Evolutionary conservation across 129 eudicot genomes (phyloP), one percentile per base, ranked within the genome.

Genomic region (Lactuca sativa): DNA sequence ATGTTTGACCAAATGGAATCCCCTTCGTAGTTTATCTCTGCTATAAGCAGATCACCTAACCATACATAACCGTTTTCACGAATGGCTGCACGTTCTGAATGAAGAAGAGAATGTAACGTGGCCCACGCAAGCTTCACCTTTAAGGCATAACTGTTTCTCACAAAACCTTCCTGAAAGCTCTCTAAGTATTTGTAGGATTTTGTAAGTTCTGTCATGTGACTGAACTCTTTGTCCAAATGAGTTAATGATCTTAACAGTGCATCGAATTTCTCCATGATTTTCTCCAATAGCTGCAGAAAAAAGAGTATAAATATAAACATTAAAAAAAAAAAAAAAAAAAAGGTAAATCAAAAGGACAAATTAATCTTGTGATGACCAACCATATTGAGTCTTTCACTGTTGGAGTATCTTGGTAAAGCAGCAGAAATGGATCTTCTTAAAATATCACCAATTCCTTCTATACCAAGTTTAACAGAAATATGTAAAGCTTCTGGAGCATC

Each of bases 401-500:
- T 88, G 69, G 95, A 80, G 73, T 90, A 90, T 83, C 84, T 86
- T 66, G 92, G 81, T 82, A 93, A 75, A 41, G 99, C 87, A 61
- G 95, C 74, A 59, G 95, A 80, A 34, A 90, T 82, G 4, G 97
- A 82, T 73, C 97, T 87, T 84, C 82, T 78, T 71, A 93, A 82
- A 38, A 93, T 85, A 74, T 90, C 97, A 68, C 92, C 85, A 66
- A 90, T 86, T 51, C 95, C 95, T 81, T 93, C 92, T 49, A 90
- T 82, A 12, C 99, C 95, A 66, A 93, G 89, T 82, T 88, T 93
- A 60, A 87, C 90, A 64, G 99, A 90, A 57, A 90, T 86, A 80
- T 90, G 92, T 60, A 93, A 80, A 33, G 99, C 99, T 85, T 93
- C 99, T 37, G 99, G 92, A 56, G 97, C 99, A 75, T 93, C 95